These are phyloP conservation scores for Trichaptum fuscoviolaceum DNA, from an alignment of 768 basidiomycete genomes.

Conservation along the genomic window DNA sequence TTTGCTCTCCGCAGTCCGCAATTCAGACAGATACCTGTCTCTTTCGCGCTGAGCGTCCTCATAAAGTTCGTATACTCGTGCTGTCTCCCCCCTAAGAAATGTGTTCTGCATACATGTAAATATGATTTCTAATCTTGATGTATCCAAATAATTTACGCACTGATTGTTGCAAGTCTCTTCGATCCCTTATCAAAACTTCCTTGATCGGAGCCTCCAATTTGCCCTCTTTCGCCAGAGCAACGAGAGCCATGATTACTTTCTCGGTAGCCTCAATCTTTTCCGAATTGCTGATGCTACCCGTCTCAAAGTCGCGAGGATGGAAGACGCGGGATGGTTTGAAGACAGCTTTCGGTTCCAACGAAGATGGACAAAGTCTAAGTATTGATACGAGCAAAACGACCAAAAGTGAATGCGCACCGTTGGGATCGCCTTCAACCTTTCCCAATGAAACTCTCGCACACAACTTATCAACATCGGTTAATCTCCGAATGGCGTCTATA, in stretches of 20 bases:
- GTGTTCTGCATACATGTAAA: background rate
- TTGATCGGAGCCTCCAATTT: background rate
- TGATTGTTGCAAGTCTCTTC: background rate
- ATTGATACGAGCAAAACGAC: background rate
- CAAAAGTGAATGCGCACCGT: background rate
- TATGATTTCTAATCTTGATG: background rate
- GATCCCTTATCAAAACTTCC: background rate
- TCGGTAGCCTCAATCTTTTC: background rate
- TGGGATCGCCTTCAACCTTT: background rate
- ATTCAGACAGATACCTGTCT: conserved; percentile 43
- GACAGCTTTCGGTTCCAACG: background rate
- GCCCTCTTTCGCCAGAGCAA: background rate
- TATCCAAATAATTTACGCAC: background rate
- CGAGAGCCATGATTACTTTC: background rate
- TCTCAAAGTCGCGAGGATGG: background rate
- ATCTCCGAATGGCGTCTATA: conserved; percentile 52
- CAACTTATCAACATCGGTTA: background rate
- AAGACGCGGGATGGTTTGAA: background rate
- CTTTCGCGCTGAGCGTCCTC: conserved; percentile 22
- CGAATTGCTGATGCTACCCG: background rate
- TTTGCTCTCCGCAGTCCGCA: conserved; percentile 54
- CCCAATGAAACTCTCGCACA: background rate
- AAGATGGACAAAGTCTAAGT: background rate
- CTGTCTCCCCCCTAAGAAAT: background rate
- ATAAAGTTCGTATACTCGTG: conserved; percentile 31